Evolutionary conservation across 2,329 filamentous ascomycete species (phyloP), one percentile per base, ranked within the genome.

Genomic region (Aureobasidium pullulans): DNA sequence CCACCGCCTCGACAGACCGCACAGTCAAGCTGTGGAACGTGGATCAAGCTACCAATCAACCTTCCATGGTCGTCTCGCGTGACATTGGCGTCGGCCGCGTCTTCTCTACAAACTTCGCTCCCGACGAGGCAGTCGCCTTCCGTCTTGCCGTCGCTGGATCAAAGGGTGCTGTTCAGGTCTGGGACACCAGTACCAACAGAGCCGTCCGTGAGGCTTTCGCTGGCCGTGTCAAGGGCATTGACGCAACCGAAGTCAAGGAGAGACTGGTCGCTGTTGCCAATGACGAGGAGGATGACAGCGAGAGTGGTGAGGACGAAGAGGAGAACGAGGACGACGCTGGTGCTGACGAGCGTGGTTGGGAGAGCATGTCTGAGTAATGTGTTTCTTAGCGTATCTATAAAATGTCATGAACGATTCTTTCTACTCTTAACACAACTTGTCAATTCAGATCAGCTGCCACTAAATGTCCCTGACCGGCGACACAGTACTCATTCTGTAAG

Each of bases 21-120:
- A 89, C 88, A 6, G 91, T 97, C 67, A 99, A 99, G 80, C 80
- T 99, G 60, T 99, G 94, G 94, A 96, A 96, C 75, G 85, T 96
- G 60, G 62, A 65, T 31, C 63, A 63, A 11, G 83, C 87, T 66
- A 91, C 90, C 2, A 46, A 37, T 31, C 40, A 46, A 4, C 94
- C 94, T 1, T 89, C 85, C 62, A 89, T 99, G 84, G 90, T 99
- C 1, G 89, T 95, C 5, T 89, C 89, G 29, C 86, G 94, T 65
- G 93, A 97, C 72, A 78, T 97, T 47, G 94, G 95, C 58, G 89
- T 99, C 16, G 94, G 94, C 62, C 95, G 93, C 75, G 88, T 99
- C 39, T 99, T 99, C 75, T 90, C 90, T 10, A 88, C 92, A 2
- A 83, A 82, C 6, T 99, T 97, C 72, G 94, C 89, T 4, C 93